These are phyloP conservation scores for Jasminum sambac DNA, from an alignment of 257 asterid genomes.

Conservation along the genomic window DNA sequence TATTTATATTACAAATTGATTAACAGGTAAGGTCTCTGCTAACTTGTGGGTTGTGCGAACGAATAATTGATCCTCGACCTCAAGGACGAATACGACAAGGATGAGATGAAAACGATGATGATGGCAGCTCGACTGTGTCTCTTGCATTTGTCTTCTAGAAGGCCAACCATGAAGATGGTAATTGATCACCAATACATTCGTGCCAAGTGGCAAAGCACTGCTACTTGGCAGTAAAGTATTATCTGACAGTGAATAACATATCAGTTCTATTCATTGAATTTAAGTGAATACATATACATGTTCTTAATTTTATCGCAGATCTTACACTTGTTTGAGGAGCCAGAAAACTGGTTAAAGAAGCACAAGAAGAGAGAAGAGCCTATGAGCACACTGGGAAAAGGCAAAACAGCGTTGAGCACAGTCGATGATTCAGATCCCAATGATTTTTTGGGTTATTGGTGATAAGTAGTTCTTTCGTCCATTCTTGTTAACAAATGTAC, in stretches of 20 bases:
- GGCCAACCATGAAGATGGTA: constrained; percentile 80
- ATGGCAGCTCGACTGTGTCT: constrained; percentile 69
- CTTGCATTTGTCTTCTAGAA: constrained; percentile 76
- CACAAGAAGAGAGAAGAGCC: constrained; percentile 49
- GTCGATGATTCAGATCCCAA: constrained; percentile 29
- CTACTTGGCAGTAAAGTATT: no score
- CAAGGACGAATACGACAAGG: constrained; percentile 47
- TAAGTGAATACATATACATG: background rate
- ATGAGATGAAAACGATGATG: constrained; percentile 65
- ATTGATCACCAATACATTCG: no score
- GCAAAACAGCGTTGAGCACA: constrained; percentile 29
- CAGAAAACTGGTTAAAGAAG: constrained; percentile 47
- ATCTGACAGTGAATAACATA: no score
- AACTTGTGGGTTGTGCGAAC: constrained; percentile 53
- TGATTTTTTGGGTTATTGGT: constrained; percentile 28
- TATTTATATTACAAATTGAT: background rate
- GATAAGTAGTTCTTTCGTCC: constrained; percentile 20
- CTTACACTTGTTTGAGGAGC: constrained; percentile 52
- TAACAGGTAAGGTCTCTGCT: constrained; percentile 77
- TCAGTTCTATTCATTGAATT: no score
- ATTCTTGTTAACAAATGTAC: background rate
- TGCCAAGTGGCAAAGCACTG: background rate
- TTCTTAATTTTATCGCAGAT: constrained; percentile 46
- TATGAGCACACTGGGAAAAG: constrained; percentile 27
- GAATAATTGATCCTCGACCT: constrained; percentile 67